Evolutionary conservation across 345 rosid genomes (phyloP).

Genomic region (Acer campestre): DNA sequence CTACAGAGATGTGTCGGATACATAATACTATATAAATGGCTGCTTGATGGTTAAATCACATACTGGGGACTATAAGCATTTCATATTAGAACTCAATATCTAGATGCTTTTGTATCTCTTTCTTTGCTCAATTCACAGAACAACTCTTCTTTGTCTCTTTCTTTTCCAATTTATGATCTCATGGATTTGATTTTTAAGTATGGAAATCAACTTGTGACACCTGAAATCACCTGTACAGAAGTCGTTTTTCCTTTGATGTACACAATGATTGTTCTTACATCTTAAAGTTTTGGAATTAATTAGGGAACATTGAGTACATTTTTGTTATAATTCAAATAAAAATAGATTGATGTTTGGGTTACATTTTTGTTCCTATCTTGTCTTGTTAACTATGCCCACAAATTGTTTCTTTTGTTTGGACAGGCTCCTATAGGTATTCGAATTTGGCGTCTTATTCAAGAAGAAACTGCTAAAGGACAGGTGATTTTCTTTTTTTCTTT

Average conservation of each 20-base stretch:
- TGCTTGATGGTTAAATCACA: not conserved
- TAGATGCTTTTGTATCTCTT: too few species aligned
- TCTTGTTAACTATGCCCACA: not conserved
- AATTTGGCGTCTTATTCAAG: slow-evolving; percentile 54
- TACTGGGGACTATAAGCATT: not conserved
- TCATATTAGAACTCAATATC: not conserved
- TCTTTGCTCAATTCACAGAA: too few species aligned
- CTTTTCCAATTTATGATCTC: not conserved
- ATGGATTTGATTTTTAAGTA: not conserved
- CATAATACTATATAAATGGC: not conserved
- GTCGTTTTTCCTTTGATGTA: not conserved
- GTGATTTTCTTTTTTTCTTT: slow-evolving; percentile 35
- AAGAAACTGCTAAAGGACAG: slow-evolving; percentile 66
- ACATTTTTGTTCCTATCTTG: too few species aligned
- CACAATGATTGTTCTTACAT: not conserved
- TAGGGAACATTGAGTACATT: not conserved
- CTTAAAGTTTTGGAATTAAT: not conserved
- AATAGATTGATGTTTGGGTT: not conserved
- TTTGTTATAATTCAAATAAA: too few species aligned
- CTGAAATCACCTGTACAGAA: not conserved
- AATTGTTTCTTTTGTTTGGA: slow-evolving; percentile 21
- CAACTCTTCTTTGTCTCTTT: not conserved
- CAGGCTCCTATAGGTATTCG: slow-evolving; percentile 91
- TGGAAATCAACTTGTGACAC: not conserved
- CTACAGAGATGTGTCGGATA: not conserved